Base-by-base conservation (phyloP, 352 stramenopile species). In the Globisporangium parvum region DNA sequence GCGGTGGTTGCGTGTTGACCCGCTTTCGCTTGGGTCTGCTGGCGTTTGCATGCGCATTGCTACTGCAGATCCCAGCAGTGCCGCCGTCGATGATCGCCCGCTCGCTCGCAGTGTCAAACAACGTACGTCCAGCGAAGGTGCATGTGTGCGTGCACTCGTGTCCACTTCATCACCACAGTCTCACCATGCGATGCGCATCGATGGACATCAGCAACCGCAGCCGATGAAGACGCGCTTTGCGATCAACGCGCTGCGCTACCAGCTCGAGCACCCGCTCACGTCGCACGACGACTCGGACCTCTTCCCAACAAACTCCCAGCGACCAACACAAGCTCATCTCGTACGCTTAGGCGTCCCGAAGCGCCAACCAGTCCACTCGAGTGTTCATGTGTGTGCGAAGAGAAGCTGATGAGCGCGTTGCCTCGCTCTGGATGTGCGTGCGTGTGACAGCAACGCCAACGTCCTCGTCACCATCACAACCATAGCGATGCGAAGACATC, bases 251-350 rank as follows among this genome's bases (percentile, higher is more conserved):
- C 70, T 90, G 37, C 78, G 77, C 0, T 89, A 91, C 44, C 79
- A 93, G 41, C 62, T 93, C 11, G 65, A 84, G n/a, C 79, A 93
- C 48, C 82, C 82, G 0, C 62, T 93, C 17, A 93, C 80, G 31
- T 87, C 82, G 1, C 82, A 91, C 46, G 80, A 91, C 59, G 80
- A 93, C 56, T 79, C 69, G 26, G 74, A 86, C 9, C 48, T 90
- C 20, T 70, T 68, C 53, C 68, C 69, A 31, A 46, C 66, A 2
- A 73, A 67, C 51, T 85, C 71, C 21, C 73, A 86, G 53, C 65
- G 68, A 21, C 57, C 65, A 24, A 90, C 80, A 8, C 66, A 79
- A 51, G 51, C 75, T 11, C 71, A 81, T 28, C 47, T 86, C 50
- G 80, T 87, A 70, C 39, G 53, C n/a, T 20, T 11, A 9, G 12